These are phyloP conservation scores for Globisporangium nodosum DNA, from an alignment of 352 stramenopile genomes.

Conservation along the genomic window DNA sequence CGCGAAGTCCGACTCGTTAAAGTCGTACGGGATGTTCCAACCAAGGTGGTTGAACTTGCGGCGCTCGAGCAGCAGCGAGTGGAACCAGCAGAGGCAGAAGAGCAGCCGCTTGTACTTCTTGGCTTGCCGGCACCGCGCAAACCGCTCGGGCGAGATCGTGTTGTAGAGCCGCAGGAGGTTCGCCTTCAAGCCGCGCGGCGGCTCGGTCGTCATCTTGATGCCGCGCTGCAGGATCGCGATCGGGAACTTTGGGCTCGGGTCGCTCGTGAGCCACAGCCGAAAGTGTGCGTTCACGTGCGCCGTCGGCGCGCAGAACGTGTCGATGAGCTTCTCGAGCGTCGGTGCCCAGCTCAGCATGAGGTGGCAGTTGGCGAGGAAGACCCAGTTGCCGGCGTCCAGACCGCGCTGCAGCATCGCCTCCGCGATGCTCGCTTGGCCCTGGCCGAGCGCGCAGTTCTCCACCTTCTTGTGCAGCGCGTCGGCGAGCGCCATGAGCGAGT, in stretches of 20 bases:
- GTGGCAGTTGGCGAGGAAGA: slow-evolving; percentile 96
- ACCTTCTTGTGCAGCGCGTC: slow-evolving; percentile 80
- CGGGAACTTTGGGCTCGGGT: slow-evolving; percentile 92
- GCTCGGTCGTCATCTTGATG: slow-evolving; percentile 97
- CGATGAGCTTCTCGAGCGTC: slow-evolving; percentile 92
- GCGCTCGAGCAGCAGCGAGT: slow-evolving; percentile 92
- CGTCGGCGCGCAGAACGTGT: slow-evolving; percentile 70
- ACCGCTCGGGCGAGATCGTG: slow-evolving; percentile 85
- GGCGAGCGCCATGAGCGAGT: slow-evolving; percentile 86
- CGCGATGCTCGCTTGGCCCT: slow-evolving; percentile 91
- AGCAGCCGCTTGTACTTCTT: slow-evolving; percentile 92
- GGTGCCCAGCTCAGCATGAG: slow-evolving; percentile 95
- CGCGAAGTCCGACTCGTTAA: slow-evolving; percentile 96
- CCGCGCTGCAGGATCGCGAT: slow-evolving; percentile 93
- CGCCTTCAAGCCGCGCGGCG: slow-evolving; percentile 87
- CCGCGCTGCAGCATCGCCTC: slow-evolving; percentile 87
- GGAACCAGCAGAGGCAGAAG: slow-evolving; percentile 96
- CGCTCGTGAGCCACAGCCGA: slow-evolving; percentile 92
- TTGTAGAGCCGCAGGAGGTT: slow-evolving; percentile 95
- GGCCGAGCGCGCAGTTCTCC: slow-evolving; percentile 90
- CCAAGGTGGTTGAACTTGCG: slow-evolving; percentile 96
- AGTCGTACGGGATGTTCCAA: slow-evolving; percentile 98
- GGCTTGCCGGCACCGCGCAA: slow-evolving; percentile 72
- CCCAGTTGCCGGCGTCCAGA: slow-evolving; percentile 87
- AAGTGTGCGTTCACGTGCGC: slow-evolving; percentile 84